Percentiles rank a stretch among this genome's conserved stretches.
Conservation (phyloP, 129 eudicot species). For the Saussurea involucrata region DNA sequence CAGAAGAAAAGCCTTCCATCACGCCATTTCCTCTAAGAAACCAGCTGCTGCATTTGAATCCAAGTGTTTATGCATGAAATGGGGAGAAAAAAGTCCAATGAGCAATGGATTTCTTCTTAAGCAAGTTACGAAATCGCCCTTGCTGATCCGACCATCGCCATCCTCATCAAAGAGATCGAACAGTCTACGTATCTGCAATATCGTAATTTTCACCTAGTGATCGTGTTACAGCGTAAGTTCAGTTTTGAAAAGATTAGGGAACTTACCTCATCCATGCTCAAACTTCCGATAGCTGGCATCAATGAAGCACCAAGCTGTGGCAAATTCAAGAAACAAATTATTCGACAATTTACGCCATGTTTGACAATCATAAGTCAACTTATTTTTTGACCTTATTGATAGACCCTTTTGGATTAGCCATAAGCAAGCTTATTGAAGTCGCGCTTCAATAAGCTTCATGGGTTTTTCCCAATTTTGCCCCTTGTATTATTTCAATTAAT, state of each 20-base stretch:
- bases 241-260: neutral
- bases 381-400: neutral
- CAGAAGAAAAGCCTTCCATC: conserved; percentile 17
- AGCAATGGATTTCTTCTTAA: conserved; percentile 78
- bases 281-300: conserved; percentile 41
- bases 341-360: neutral
- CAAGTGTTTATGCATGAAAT: conserved; percentile 29
- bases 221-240: neutral
- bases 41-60: conserved; percentile 14
- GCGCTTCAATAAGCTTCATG: neutral
- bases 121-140: conserved; percentile 60
- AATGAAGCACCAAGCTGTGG: conserved; percentile 68
- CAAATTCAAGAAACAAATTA: conserved; percentile 20
- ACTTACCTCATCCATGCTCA: conserved; percentile 61
- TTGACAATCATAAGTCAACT: neutral
- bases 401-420: neutral
- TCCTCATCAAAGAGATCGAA: conserved; percentile 63
- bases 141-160: conserved; percentile 64
- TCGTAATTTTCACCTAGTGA: neutral
- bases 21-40: conserved; percentile 42
- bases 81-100: conserved; percentile 63
- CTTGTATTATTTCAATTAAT: neutral
- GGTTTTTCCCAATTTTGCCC: neutral
- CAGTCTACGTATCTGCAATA: conserved; percentile 61
- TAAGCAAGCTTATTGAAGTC: neutral